phyloP scores from a whole-genome alignment of 345 rosid genomes.

The Euphorbia peplus region DNA sequence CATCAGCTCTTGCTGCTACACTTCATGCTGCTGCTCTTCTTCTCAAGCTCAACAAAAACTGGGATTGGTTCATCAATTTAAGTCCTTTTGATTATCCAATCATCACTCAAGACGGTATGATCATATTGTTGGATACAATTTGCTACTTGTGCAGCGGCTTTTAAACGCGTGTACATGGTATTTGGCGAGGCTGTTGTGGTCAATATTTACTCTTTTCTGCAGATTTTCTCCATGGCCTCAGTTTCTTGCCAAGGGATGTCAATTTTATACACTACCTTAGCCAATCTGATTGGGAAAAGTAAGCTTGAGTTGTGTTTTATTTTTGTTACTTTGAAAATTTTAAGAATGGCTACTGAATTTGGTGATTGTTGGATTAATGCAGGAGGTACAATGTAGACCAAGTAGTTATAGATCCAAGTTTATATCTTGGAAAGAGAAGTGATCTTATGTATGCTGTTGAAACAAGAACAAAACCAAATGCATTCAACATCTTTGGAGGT shows the following conservation, averaged over 20 bases:
- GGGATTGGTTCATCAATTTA: constrained; percentile 46
- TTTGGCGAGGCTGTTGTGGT: neutral
- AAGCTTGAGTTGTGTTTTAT: neutral
- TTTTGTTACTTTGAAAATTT: neutral
- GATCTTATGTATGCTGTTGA: constrained; percentile 36
- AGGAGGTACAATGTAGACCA: constrained; percentile 27
- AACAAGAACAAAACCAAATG: constrained; percentile 30
- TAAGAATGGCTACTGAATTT: neutral
- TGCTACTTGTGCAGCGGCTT: too few species aligned
- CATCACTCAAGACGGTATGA: constrained; percentile 31
- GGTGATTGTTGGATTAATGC: neutral
- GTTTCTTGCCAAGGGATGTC: constrained; percentile 37
- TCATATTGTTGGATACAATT: too few species aligned
- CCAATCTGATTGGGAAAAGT: constrained; percentile 27
- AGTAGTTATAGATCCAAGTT: constrained; percentile 36
- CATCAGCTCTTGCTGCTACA: constrained; percentile 34
- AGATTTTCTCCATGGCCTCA: constrained; percentile 41
- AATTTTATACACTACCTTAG: constrained; percentile 28
- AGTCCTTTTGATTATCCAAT: constrained; percentile 37
- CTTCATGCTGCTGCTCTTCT: constrained; percentile 43
- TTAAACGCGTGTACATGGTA: neutral
- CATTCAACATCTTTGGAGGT: constrained; percentile 35
- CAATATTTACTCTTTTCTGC: neutral
- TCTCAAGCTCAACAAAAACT: constrained; percentile 24
- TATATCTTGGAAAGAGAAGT: constrained; percentile 28